Evolutionary conservation across 192 early-diverging fungal genomes (phyloP).

Genomic region (Backusella morwellensis): DNA sequence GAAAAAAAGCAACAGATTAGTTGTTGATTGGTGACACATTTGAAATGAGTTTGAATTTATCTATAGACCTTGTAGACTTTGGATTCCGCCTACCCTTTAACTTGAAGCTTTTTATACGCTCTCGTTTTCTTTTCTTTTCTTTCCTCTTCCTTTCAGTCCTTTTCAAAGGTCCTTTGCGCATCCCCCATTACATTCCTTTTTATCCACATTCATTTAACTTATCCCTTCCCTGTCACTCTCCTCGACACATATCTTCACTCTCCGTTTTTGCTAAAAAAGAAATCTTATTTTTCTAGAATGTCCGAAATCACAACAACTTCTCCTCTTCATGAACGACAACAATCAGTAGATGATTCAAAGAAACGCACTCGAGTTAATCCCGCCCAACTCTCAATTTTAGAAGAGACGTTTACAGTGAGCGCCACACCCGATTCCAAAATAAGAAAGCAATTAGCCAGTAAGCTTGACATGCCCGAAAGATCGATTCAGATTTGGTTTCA

Average conservation of each 20-base stretch:
- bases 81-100: neutral
- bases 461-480: constrained; percentile 66
- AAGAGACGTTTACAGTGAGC: constrained; percentile 64
- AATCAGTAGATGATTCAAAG: constrained; percentile 36
- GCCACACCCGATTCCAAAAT: constrained; percentile 64
- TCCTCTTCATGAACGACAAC: neutral
- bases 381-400: constrained; percentile 57
- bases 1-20: neutral
- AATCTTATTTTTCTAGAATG: neutral
- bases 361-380: constrained; percentile 64
- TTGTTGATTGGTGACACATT: neutral
- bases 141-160: neutral
- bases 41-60: neutral
- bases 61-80: neutral
- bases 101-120: neutral
- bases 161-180: neutral
- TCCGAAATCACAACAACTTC: neutral
- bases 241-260: neutral
- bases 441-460: constrained; percentile 62
- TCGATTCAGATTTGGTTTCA: constrained; percentile 88
- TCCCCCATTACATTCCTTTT: neutral
- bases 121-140: neutral
- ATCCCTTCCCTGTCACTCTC: neutral
- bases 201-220: neutral
- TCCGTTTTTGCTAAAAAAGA: neutral